These are phyloP conservation scores for Betula pendula DNA, from an alignment of 306 rosid species.

Conservation along the genomic window DNA sequence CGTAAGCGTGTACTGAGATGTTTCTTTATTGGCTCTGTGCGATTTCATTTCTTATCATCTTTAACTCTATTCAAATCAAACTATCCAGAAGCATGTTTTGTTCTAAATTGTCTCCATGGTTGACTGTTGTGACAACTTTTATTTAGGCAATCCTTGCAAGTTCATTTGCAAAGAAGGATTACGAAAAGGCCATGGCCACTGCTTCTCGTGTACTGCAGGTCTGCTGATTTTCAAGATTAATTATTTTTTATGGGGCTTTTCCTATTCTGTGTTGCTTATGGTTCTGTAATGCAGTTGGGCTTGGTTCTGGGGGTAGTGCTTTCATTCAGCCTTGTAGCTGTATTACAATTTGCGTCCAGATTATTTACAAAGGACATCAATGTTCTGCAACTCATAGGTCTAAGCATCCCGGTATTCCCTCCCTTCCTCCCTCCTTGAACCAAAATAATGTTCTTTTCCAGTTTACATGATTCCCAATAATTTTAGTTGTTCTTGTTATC, in stretches of 20 bases:
- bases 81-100: not conserved
- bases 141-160: conserved; percentile 86
- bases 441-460: not conserved
- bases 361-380: conserved; percentile 65
- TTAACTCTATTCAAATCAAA: not conserved
- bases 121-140: conserved; percentile 20
- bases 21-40: not conserved
- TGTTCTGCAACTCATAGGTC: conserved; percentile 67
- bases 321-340: conserved; percentile 66
- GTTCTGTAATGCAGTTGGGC: conserved; percentile 64
- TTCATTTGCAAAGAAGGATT: conserved; percentile 88
- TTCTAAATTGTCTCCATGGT: not conserved
- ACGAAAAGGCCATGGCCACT: conserved; percentile 61
- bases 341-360: conserved; percentile 70
- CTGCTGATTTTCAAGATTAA: not conserved
- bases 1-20: not conserved
- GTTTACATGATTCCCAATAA: not conserved
- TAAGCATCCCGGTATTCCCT: conserved; percentile 76
- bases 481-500: conserved; percentile 13
- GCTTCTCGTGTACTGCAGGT: conserved; percentile 92
- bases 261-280: not conserved
- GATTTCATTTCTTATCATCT: not conserved
- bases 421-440: not conserved
- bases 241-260: not conserved
- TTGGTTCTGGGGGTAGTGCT: conserved; percentile 73